These are phyloP conservation scores for Malassezia sympodialis DNA, from an alignment of 1,284 basidiomycete species.

Conservation along the genomic window DNA sequence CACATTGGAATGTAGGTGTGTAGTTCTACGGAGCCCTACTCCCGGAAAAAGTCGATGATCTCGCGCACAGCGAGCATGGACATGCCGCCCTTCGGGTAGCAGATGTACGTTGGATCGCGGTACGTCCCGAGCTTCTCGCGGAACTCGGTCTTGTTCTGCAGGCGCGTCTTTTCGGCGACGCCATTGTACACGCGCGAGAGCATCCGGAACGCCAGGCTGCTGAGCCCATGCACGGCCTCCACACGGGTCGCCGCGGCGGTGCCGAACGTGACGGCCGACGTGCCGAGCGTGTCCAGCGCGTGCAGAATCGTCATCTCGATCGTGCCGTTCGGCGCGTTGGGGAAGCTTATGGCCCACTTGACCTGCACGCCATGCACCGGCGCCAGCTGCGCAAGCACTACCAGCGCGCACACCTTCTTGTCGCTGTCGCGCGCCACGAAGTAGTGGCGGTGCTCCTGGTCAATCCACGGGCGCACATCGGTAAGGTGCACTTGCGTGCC, in stretches of 20 bases:
- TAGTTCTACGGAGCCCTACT: background rate
- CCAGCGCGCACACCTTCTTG: conserved; percentile 51
- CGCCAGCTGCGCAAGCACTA: conserved; percentile 56
- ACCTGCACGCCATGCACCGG: conserved; percentile 55
- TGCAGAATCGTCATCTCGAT: conserved; percentile 53
- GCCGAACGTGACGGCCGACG: conserved; percentile 51
- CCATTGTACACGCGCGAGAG: conserved; percentile 29
- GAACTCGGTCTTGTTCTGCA: conserved; percentile 41
- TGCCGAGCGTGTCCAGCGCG: conserved; percentile 53
- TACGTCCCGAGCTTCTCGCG: conserved; percentile 38
- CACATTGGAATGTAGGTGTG: background rate
- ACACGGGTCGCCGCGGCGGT: conserved; percentile 29
- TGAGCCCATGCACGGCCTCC: conserved; percentile 31
- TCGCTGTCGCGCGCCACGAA: conserved; percentile 53
- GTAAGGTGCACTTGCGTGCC: conserved; percentile 57
- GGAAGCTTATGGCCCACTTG: conserved; percentile 58
- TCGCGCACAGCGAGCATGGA: conserved; percentile 33
- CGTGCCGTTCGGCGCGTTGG: conserved; percentile 54
- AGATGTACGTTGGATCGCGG: conserved; percentile 31
- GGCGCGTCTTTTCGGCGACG: conserved; percentile 25
- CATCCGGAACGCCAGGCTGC: conserved; percentile 28
- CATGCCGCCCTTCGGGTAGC: conserved; percentile 35
- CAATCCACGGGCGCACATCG: conserved; percentile 54
- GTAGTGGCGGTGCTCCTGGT: conserved; percentile 55
- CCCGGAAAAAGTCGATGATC: conserved; percentile 35